phyloP scores from a whole-genome alignment of 495 filamentous ascomycete species.

The Penicillium taxi region DNA sequence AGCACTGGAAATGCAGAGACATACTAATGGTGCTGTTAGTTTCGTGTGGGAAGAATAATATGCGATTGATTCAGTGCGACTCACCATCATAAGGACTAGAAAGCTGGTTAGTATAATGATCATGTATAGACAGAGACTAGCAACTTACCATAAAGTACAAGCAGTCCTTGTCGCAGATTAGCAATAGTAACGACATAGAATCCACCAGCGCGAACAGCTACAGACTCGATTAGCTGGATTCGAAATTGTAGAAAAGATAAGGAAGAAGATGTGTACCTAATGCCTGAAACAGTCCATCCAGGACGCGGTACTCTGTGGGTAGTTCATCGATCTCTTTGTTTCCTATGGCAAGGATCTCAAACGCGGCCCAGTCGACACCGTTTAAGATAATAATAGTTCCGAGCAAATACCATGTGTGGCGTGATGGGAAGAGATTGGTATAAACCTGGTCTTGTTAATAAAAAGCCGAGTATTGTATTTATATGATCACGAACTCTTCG shows the following conservation, averaged over 20 bases:
- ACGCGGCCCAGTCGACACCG: conserved; percentile 71
- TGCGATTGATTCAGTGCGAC: conserved; percentile 12
- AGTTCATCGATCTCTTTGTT: conserved; percentile 55
- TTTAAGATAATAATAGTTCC: conserved; percentile 67
- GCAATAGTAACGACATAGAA: conserved; percentile 76
- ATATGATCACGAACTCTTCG: conserved; percentile 42
- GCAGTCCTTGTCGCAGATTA: conserved; percentile 60
- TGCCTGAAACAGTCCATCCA: conserved; percentile 81
- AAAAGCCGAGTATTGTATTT: neutral
- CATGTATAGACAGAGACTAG: neutral
- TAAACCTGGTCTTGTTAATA: conserved; percentile 37
- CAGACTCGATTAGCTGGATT: conserved; percentile 6
- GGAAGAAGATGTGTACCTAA: conserved; percentile 25
- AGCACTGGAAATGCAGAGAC: conserved; percentile 53
- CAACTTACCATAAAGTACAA: conserved; percentile 56
- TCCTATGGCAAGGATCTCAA: conserved; percentile 70
- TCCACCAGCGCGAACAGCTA: conserved; percentile 70
- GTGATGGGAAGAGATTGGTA: conserved; percentile 72
- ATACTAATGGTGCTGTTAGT: conserved; percentile 41
- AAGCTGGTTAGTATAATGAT: conserved; percentile 5
- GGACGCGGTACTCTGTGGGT: conserved; percentile 49
- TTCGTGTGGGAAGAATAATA: neutral
- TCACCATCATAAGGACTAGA: conserved; percentile 71
- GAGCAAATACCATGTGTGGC: conserved; percentile 74
- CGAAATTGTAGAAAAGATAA: neutral